Evolutionary conservation across 1,284 basidiomycete genomes (phyloP), one percentile per base, ranked within the genome.

Genomic region (Neolentinus lepideus): DNA sequence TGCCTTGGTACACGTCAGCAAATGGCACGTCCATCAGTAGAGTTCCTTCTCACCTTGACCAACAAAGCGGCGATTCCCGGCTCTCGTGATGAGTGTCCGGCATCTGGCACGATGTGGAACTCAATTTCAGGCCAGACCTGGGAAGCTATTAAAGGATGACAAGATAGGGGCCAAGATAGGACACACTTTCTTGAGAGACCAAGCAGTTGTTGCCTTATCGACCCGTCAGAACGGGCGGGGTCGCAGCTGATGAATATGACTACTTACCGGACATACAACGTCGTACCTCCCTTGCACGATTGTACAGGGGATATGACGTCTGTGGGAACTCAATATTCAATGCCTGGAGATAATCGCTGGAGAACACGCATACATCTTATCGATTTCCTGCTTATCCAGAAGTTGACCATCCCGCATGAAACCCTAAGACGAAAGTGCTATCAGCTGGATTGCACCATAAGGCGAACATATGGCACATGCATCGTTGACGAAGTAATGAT

Each of bases 321-420:
- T 93, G 59, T 55, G 56, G 27, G 24, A 8, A 11, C 4, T 21
- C 6, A 50, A 10, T 16, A 10, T 10, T 16, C 6, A 25, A 21
- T 11, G 47, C 4, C 24, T 10, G 47, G 8, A 52, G 16, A 55
- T 29, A 24, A 48, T 47, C 57, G n/a, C n/a, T 46, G 57, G 38
- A 57, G 45, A 60, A 56, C 31, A 43, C 33, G 63, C 81, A 46
- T 62, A 88, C 91, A 98, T 97, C 75, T 94, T 96, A 63, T 91
- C 92, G 52, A 97, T 89, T 64, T 88, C 83, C 66, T 90, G 87
- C 62, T 80, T 78, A 61, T 92, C 85, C 53, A 98, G 76, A 16
- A 98, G 77, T 66, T 94, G 90, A 0, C 94, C 94, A 33, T 96
- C 90, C 33, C 87, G 76, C 84, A 97, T 88, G 73, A 93, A 98